A percentile compares a stretch with the other conserved stretches of the same genome.
phyloP scores from a whole-genome alignment of 2,329 filamentous ascomycete genomes.

The Claviceps cyperi region DNA sequence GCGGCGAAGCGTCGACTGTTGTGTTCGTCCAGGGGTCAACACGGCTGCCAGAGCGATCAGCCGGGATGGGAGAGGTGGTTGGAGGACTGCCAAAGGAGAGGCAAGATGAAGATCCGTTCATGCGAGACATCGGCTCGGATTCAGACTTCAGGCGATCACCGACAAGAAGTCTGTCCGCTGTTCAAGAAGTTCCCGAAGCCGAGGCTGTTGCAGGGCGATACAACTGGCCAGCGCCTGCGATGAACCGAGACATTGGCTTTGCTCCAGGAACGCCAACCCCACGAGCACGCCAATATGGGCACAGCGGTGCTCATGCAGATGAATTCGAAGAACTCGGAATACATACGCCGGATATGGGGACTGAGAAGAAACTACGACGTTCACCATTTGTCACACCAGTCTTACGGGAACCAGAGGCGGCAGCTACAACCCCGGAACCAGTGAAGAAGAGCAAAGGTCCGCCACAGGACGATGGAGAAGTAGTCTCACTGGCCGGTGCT shows the following conservation, averaged over 20 bases:
- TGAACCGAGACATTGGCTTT: conserved; percentile 22
- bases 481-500: conserved; percentile 6
- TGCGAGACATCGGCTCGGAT: conserved; percentile 12
- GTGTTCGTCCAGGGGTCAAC: conserved; percentile 8
- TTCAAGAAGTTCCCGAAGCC: conserved; percentile 35
- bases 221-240: conserved; percentile 17
- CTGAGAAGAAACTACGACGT: conserved; percentile 15
- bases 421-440: conserved; percentile 28
- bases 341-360: conserved; percentile 15
- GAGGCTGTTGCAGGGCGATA: conserved; percentile 19
- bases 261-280: conserved; percentile 28
- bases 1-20: conserved; percentile 13
- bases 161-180: conserved; percentile 32
- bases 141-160: conserved; percentile 28
- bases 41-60: conserved; percentile 18
- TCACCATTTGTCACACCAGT: conserved; percentile 24
- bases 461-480: conserved; percentile 17
- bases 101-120: conserved; percentile 11
- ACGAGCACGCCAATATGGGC: conserved; percentile 21
- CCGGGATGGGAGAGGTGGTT: conserved; percentile 16
- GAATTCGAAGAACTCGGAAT: conserved; percentile 26
- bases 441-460: conserved; percentile 22
- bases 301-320: conserved; percentile 43
- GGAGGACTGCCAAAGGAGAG: conserved; percentile 19
- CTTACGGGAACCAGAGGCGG: conserved; percentile 23